Conservation (phyloP, 106 monocot species). For the Apostasia shenzhenica region DNA sequence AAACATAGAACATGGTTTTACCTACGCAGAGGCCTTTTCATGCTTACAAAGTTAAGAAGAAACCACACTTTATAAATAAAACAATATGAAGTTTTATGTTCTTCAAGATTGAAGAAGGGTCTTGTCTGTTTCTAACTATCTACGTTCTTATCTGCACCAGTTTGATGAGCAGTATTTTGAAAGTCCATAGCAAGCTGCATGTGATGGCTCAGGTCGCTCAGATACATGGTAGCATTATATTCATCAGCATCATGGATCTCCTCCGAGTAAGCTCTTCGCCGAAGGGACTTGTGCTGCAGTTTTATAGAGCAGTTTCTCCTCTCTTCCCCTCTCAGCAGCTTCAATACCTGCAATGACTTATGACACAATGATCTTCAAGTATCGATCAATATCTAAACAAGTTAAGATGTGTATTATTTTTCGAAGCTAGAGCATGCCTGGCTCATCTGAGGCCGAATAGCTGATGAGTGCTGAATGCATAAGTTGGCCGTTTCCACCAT, state of each 20-base stretch:
- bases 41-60: too few relatives aligned
- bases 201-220: slow-evolving; percentile 45
- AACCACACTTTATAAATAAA: too few relatives aligned
- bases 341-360: slow-evolving; percentile 27
- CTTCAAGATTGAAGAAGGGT: too few relatives aligned
- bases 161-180: too few relatives aligned
- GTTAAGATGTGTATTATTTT: not conserved
- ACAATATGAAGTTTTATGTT: too few relatives aligned
- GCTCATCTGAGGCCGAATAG: slow-evolving; percentile 54
- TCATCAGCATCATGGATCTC: slow-evolving; percentile 52
- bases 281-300: not conserved
- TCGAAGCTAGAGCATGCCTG: slow-evolving; percentile 21
- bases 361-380: not conserved
- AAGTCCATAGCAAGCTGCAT: slow-evolving; percentile 30
- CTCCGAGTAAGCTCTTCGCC: slow-evolving; percentile 45
- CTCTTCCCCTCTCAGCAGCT: slow-evolving; percentile 35
- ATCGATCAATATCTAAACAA: not conserved
- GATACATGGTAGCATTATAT: slow-evolving; percentile 39
- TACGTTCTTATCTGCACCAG: too few relatives aligned
- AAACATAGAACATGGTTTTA: too few relatives aligned
- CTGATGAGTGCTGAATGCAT: slow-evolving; percentile 55
- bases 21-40: too few relatives aligned
- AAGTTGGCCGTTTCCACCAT: slow-evolving; percentile 21
- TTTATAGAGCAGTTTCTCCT: not conserved
- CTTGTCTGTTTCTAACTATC: too few relatives aligned